phyloP scores from a whole-genome alignment of 345 rosid genomes.

The Euphorbia lathyris region DNA sequence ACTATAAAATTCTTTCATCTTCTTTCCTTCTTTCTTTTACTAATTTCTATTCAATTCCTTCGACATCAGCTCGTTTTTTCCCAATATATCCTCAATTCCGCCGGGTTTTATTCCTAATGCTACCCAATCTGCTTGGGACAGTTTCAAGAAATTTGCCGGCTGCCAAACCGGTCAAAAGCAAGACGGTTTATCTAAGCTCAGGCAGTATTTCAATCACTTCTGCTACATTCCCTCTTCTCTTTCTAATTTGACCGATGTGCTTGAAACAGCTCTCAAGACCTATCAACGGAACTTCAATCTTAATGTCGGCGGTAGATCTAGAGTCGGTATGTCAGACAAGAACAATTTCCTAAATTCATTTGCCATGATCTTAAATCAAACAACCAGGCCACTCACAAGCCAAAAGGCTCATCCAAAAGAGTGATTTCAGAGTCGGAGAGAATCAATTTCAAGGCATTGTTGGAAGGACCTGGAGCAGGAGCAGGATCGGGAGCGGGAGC shows the following conservation, averaged over 20 bases:
- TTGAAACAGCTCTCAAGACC: constrained; percentile 55
- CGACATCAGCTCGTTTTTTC: constrained; percentile 14
- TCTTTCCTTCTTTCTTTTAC: neutral
- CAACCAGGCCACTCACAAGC: no score
- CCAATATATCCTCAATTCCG: constrained; percentile 18
- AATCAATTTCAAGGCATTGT: no score
- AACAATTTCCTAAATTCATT: no score
- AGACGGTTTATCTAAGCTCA: constrained; percentile 62
- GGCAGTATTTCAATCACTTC: constrained; percentile 67
- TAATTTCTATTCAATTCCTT: neutral
- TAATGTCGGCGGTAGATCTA: constrained; percentile 61
- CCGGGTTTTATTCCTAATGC: constrained; percentile 10
- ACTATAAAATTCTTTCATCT: neutral
- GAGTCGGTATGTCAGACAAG: no score
- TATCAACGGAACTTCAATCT: constrained; percentile 79
- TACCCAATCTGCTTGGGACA: constrained; percentile 50
- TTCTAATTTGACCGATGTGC: constrained; percentile 55
- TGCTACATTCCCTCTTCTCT: constrained; percentile 53
- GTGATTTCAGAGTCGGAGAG: no score
- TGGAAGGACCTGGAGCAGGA: no score
- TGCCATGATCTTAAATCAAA: no score
- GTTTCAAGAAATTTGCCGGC: constrained; percentile 55
- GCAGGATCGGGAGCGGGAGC: no score
- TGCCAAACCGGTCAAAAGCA: constrained; percentile 57
- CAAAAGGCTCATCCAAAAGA: no score